Base-by-base conservation (phyloP, 1,284 basidiomycete genomes). In the Amylostereum chailletii region DNA sequence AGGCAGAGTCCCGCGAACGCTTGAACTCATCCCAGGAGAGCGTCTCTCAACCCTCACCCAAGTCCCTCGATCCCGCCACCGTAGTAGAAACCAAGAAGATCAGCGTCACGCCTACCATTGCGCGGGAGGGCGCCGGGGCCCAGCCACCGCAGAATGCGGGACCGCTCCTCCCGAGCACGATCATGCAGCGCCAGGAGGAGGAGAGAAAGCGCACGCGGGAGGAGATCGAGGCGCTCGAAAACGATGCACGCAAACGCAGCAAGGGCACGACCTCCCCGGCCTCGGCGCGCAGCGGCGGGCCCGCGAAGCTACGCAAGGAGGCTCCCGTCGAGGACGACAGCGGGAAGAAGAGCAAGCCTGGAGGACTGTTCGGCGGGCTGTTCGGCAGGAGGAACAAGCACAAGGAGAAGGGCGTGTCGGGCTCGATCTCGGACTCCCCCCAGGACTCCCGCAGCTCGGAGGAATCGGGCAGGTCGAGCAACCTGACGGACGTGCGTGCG, bases 321-420 rank as follows among this genome's bases (percentile, higher is more conserved):
- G 51, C 62, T 40, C 57, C 61, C 30, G 57, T 67, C 42, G 66
- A 75, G 55, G 69, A 79, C 26, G 79, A 83, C 30, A 62, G 65
- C 49, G 63, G 61, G 41, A 63, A 80, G 61, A 83, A 84, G 66
- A 75, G 77, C 70, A 83, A 86, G 63, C 82, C 82, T 57, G 78
- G 76, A 34, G 66, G 74, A 1, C 71, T 91, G 40, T 83, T 94
- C 56, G 74, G 82, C 31, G 76, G 81, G 0, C 59, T 94, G 42
- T 94, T 94, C 62, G 74, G 75, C 9, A 70, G 86, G 46, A 83
- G 78, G 63, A 87, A 90, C 63, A 90, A 91, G 68, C 76, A 79
- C 48, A 90, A 87, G 63, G 79, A 79, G 38, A 79, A 77, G 59
- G 71, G 67, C 69, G 74, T 76, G 55, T 62, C 76, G 64, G 52